Evolutionary conservation across 768 basidiomycete species (phyloP).

Genomic region (Suillus brevipes): DNA sequence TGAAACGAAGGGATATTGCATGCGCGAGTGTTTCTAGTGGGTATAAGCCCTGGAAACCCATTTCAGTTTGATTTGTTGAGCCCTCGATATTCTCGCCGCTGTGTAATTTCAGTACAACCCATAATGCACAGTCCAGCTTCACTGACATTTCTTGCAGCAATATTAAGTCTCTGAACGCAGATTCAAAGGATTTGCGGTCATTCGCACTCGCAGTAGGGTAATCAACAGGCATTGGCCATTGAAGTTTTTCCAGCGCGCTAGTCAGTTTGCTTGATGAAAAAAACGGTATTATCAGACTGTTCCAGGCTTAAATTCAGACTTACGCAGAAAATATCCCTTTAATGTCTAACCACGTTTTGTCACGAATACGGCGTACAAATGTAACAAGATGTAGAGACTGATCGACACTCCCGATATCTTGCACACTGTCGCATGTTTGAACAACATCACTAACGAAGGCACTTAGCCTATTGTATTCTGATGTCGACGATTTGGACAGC

Average conservation of each 20-base stretch:
- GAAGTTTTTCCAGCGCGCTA: slow-evolving; percentile 64
- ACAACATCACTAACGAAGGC: slow-evolving; percentile 55
- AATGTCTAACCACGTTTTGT: slow-evolving; percentile 77
- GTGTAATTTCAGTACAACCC: background rate
- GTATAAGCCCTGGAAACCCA: slow-evolving; percentile 58
- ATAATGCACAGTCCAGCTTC: background rate
- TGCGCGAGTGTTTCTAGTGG: slow-evolving; percentile 82
- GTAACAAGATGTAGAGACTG: slow-evolving; percentile 58
- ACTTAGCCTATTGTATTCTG: slow-evolving; percentile 61
- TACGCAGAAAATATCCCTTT: slow-evolving; percentile 65
- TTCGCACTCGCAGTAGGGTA: slow-evolving; percentile 52
- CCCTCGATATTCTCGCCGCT: slow-evolving; percentile 53
- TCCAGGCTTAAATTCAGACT: slow-evolving; percentile 23
- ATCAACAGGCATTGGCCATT: slow-evolving; percentile 83
- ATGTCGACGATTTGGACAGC: slow-evolving; percentile 48
- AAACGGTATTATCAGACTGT: background rate
- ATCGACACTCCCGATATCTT: slow-evolving; percentile 45
- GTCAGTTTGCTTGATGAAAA: slow-evolving; percentile 53
- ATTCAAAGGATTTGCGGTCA: slow-evolving; percentile 67
- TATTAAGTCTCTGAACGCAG: slow-evolving; percentile 74
- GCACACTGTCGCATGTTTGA: slow-evolving; percentile 43
- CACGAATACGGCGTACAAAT: slow-evolving; percentile 63
- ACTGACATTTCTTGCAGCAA: slow-evolving; percentile 78
- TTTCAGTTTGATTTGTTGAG: slow-evolving; percentile 11
- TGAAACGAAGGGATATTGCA: slow-evolving; percentile 84